Evolutionary conservation across 805 yeast species (phyloP).

Genomic region (Naumovozyma dairenensis): DNA sequence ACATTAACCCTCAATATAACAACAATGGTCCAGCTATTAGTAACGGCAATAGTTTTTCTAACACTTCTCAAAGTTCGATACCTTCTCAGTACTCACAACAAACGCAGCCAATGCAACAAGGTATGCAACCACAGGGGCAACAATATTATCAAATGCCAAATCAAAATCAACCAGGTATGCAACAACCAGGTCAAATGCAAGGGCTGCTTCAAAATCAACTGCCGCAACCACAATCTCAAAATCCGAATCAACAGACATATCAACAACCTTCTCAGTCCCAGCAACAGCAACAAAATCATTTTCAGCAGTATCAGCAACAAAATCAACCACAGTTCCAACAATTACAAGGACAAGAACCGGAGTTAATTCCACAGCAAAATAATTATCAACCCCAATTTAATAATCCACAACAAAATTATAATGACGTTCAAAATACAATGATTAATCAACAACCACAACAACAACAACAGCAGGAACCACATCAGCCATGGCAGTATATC

Average conservation of each 20-base stretch:
- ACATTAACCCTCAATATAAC: too few species aligned
- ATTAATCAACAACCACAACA: neutral
- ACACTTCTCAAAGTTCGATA: neutral
- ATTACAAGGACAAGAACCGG: neutral
- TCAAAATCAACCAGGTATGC: slow-evolving; percentile 5
- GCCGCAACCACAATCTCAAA: slow-evolving; percentile 5
- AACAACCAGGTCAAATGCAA: slow-evolving; percentile 4
- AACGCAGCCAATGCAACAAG: slow-evolving; percentile 3
- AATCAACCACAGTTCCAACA: slow-evolving; percentile 5
- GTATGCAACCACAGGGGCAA: slow-evolving; percentile 2
- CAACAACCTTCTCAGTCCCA: slow-evolving; percentile 6
- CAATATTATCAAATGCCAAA: slow-evolving; percentile 8
- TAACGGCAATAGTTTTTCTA: too few species aligned
- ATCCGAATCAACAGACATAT: slow-evolving; percentile 5
- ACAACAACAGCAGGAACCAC: slow-evolving; percentile 1
- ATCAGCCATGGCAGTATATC: too few species aligned
- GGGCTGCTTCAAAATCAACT: slow-evolving; percentile 7
- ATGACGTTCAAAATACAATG: neutral
- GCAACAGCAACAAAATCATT: slow-evolving; percentile 6
- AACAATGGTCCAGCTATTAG: too few species aligned
- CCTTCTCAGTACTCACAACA: slow-evolving; percentile 1
- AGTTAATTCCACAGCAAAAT: slow-evolving; percentile 4
- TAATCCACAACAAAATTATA: neutral
- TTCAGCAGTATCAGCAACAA: slow-evolving; percentile 7
- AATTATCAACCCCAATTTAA: slow-evolving; percentile 5